Evolutionary conservation across 345 rosid genomes (phyloP).

Genomic region (Fremontodendron californicum): DNA sequence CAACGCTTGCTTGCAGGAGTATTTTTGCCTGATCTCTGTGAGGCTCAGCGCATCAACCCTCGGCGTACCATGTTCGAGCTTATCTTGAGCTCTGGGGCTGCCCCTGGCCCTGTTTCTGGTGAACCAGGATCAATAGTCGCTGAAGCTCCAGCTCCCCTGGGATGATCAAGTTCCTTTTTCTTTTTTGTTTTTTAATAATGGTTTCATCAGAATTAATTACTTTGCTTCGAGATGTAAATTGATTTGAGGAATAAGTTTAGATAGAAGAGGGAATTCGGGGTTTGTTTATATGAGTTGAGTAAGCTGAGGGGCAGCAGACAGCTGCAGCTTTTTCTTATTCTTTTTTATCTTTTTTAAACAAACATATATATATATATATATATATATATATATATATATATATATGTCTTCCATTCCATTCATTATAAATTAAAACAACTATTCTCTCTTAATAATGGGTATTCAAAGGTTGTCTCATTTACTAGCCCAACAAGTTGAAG

Average conservation of each 20-base stretch:
- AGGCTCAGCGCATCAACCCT: conserved; percentile 54
- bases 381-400: too few relatives aligned
- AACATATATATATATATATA: too few relatives aligned
- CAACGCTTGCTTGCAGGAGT: conserved; percentile 55
- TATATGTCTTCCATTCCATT: not conserved
- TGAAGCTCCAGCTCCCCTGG: conserved; percentile 31
- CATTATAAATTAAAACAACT: not conserved
- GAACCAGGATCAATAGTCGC: not conserved
- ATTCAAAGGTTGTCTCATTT: not conserved
- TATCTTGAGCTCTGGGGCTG: conserved; percentile 51
- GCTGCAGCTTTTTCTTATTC: not conserved
- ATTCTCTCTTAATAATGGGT: not conserved
- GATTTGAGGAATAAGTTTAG: not conserved
- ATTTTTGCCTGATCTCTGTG: conserved; percentile 77
- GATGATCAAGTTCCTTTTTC: not conserved
- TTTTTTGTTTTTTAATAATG: not conserved
- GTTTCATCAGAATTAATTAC: not conserved
- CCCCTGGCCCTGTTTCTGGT: conserved; percentile 39
- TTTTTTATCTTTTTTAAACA: too few relatives aligned
- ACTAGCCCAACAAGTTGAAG: not conserved
- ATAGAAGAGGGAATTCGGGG: not conserved
- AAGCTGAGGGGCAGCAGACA: not conserved
- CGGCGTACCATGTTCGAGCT: conserved; percentile 72
- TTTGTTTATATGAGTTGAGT: conserved; percentile 6
- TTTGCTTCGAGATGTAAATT: not conserved